phyloP scores from a whole-genome alignment of 1,139 yeast genomes.

The Maudiozyma humilis region DNA sequence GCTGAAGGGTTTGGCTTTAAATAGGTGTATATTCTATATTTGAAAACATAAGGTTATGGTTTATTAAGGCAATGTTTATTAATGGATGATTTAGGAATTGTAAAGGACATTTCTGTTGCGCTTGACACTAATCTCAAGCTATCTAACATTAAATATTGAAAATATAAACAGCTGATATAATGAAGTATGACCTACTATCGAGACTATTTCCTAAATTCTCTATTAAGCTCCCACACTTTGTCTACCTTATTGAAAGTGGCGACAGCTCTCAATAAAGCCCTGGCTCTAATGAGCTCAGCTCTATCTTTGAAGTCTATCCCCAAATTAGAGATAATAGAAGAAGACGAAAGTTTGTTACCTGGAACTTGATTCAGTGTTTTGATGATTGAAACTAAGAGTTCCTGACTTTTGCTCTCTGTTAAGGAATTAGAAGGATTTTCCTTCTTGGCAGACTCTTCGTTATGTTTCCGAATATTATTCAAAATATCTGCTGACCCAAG shows the following conservation, averaged over 20 bases:
- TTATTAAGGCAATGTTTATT: no score
- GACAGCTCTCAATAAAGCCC: constrained; percentile 61
- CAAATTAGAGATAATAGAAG: constrained; percentile 47
- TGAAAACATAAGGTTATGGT: not conserved
- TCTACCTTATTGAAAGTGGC: constrained; percentile 55
- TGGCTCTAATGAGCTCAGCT: constrained; percentile 51
- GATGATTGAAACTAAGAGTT: constrained; percentile 35
- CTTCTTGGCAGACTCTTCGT: constrained; percentile 9
- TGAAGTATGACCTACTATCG: no score
- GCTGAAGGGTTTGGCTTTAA: constrained; percentile 77
- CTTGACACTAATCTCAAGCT: no score
- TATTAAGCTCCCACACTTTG: constrained; percentile 60
- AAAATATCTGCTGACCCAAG: constrained; percentile 22
- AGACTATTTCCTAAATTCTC: constrained; percentile 32
- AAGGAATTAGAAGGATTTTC: constrained; percentile 5
- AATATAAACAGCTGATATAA: no score
- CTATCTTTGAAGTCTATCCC: constrained; percentile 42
- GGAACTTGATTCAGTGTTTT: constrained; percentile 33
- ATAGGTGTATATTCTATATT: constrained; percentile 1
- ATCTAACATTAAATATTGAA: no score
- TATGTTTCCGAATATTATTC: constrained; percentile 18
- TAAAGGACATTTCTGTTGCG: no score
- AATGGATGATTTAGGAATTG: no score
- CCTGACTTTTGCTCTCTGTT: constrained; percentile 8
- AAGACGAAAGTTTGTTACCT: constrained; percentile 46